Percentiles rank a stretch among this genome's conserved stretches.
phyloP scores from a whole-genome alignment of 2,329 filamentous ascomycete species.

The Fusarium anguioides region DNA sequence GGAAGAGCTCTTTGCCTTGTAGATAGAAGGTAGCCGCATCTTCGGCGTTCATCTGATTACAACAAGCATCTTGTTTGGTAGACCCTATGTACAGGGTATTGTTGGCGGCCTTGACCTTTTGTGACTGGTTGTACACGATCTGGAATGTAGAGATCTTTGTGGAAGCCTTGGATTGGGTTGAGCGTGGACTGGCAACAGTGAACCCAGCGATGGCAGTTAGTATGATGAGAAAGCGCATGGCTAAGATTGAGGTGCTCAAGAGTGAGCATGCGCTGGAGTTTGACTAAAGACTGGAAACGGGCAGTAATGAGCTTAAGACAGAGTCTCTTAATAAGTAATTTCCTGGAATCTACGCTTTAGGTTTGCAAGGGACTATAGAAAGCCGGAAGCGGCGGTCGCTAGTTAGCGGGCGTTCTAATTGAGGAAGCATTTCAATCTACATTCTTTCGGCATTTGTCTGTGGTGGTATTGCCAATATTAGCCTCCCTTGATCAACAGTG shows the following conservation, averaged over 20 bases:
- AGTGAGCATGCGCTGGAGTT: neutral
- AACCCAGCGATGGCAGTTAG: neutral
- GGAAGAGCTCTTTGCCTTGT: neutral
- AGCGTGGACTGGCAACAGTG: neutral
- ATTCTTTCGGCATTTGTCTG: neutral
- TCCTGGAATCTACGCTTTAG: neutral
- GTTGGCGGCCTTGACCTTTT: neutral
- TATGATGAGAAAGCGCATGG: neutral
- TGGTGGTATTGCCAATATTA: neutral
- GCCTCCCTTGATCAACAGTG: neutral
- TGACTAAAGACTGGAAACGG: neutral
- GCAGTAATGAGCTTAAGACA: rapidly evolving
- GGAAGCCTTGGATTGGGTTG: neutral
- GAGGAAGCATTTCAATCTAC: neutral
- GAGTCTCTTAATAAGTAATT: neutral
- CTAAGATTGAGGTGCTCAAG: neutral
- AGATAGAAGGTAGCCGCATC: constrained; percentile 1
- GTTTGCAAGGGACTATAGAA: too few species aligned
- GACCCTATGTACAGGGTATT: neutral
- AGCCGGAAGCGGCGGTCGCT: neutral
- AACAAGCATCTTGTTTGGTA: neutral
- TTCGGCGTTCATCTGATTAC: neutral
- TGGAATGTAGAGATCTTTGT: neutral
- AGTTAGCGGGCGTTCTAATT: neutral
- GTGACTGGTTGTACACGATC: neutral